Evolutionary conservation across 805 yeast species (phyloP).

Genomic region (Geotrichum ghanense): DNA sequence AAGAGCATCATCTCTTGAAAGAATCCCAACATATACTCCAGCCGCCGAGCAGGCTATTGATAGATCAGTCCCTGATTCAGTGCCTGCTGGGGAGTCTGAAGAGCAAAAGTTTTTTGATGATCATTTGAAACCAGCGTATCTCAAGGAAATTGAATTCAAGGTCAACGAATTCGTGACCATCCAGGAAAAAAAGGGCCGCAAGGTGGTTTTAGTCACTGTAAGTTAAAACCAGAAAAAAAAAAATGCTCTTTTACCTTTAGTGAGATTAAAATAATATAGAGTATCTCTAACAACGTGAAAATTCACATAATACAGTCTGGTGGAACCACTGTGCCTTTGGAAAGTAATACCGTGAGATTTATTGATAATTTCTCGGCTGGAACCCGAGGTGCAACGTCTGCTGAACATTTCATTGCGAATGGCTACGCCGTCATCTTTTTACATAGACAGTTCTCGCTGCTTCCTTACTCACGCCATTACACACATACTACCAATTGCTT

Average conservation of each 20-base stretch:
- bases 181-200: constrained; percentile 38
- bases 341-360: constrained; percentile 91
- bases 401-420: constrained; percentile 75
- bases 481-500: constrained; percentile 77
- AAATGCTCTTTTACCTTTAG: constrained; percentile 1
- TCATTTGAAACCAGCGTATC: constrained; percentile 64
- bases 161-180: constrained; percentile 48
- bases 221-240: constrained; percentile 8
- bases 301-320: too few species aligned
- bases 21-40: constrained; percentile 56
- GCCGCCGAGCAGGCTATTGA: constrained; percentile 68
- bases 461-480: constrained; percentile 85
- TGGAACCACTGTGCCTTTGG: constrained; percentile 96
- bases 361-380: constrained; percentile 97
- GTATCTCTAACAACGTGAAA: constrained; percentile 1
- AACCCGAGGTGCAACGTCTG: constrained; percentile 92
- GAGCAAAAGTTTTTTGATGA: constrained; percentile 67
- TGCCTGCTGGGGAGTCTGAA: constrained; percentile 54
- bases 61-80: constrained; percentile 60
- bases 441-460: constrained; percentile 82
- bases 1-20: constrained; percentile 3
- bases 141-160: constrained; percentile 47
- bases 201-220: constrained; percentile 65
- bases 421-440: constrained; percentile 90
- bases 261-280: background rate